Evolutionary conservation across 345 rosid genomes (phyloP), one percentile per base, ranked within the genome.

Genomic region (Melastoma malabathricum): DNA sequence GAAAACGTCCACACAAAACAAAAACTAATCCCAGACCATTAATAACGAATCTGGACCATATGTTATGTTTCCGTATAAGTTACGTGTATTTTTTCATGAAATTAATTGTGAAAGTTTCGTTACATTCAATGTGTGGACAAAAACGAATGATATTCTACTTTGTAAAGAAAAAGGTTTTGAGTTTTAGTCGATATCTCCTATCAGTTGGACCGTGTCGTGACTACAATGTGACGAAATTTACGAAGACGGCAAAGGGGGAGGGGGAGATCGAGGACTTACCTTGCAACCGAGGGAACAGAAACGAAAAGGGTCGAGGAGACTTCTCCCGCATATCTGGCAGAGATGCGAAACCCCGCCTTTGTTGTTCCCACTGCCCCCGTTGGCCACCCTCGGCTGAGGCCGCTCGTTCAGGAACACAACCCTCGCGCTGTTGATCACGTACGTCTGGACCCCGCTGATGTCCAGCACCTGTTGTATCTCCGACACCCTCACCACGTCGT

Each of bases 251-350:
- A 2, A 31, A 31, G 7, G 38, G 38, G 4, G 25, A 4, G 25
- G 4, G 25, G 25, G 25, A 4, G 25, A 22, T 22, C 2, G 25
- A 22, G 2, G 4, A 22, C 48, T 38, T 47, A 58, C 62, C 62
- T 58, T 58, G 46, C 62, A 58, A 13, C 62, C 62, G 10, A 58
- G 48, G 15, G 62, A 58, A 44, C 62, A 58, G 49, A 58, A 58
- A 15, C 55, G 62, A 25, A 17, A 48, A 25, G 62, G 62, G 38
- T 49, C 55, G 25, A 58, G 43, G 39, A 58, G 55, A 44, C 55
- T 50, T 7, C 62, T 43, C 41, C 43, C 15, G 48, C 62, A 58
- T 39, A 49, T 41, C 44, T 50, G 55, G 43, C 62, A 58, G 39
- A 58, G 34, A 23, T 50, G 54, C 23, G 62, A 58, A 29, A 43